Conservation (phyloP, 2,329 filamentous ascomycete species). For the Botrytis galanthina region DNA sequence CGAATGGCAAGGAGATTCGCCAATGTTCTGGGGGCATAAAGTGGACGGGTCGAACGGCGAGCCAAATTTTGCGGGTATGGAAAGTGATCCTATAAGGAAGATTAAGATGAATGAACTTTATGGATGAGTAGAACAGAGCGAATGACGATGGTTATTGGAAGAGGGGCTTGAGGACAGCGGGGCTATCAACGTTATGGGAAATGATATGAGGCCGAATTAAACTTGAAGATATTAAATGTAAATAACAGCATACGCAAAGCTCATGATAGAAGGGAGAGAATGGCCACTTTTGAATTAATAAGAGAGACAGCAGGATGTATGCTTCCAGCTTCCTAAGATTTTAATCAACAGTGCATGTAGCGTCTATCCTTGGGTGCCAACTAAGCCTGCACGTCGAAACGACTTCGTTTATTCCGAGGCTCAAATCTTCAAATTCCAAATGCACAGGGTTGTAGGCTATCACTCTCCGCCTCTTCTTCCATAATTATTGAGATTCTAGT, state of each 20-base stretch:
- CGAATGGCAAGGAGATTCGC: not conserved
- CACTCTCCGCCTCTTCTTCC: accelerated
- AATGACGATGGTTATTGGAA: not conserved
- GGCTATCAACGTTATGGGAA: no score
- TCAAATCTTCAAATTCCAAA: not conserved
- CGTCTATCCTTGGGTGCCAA: no score
- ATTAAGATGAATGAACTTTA: not conserved
- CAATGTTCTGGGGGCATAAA: not conserved
- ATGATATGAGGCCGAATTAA: no score
- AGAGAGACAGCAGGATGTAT: no score
- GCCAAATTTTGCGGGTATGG: not conserved
- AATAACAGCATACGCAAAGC: no score
- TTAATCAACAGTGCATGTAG: no score
- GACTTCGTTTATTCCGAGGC: not conserved
- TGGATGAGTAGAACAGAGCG: no score
- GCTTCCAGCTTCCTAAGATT: no score
- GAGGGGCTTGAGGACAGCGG: not conserved
- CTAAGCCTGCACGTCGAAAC: not conserved
- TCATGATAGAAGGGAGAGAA: no score
- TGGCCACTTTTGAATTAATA: no score
- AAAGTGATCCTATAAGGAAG: not conserved
- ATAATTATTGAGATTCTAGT: not conserved
- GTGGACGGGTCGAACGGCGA: not conserved
- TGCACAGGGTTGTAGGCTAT: not conserved
- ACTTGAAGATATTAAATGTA: no score